phyloP scores from a whole-genome alignment of 306 rosid species.

The Glycine tomentella region DNA sequence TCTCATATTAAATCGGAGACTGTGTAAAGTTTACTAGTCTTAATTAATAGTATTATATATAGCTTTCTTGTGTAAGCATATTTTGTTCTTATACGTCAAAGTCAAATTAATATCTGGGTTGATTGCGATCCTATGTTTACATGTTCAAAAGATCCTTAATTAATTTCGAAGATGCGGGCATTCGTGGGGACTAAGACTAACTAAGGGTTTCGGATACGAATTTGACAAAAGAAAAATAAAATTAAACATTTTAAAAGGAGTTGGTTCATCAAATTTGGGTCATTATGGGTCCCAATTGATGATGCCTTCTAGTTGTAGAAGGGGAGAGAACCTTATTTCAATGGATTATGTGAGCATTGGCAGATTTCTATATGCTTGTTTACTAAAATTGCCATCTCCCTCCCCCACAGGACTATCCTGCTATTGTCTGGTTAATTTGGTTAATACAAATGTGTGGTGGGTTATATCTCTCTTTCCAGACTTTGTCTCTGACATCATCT shows the following conservation, averaged over 20 bases:
- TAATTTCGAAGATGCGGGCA: conserved; percentile 29
- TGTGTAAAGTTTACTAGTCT: conserved; percentile 50
- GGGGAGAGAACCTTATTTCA: neutral
- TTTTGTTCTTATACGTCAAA: conserved; percentile 10
- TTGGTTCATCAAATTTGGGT: conserved; percentile 22
- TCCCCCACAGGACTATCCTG: neutral
- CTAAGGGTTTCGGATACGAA: conserved; percentile 12
- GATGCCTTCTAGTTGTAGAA: neutral
- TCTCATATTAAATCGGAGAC: conserved; percentile 32
- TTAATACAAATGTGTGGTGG: neutral
- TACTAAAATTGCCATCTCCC: conserved; percentile 6
- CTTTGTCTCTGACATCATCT: neutral
- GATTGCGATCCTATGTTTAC: neutral
- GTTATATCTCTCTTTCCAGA: neutral
- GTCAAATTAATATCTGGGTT: conserved; percentile 33
- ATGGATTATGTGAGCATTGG: conserved; percentile 20
- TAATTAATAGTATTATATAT: conserved; percentile 39
- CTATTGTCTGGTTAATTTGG: conserved; percentile 8
- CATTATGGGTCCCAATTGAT: conserved; percentile 14
- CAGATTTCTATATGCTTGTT: neutral
- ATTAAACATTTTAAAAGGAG: neutral
- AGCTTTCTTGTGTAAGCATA: conserved; percentile 20
- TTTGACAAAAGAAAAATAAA: conserved; percentile 18
- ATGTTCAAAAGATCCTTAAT: conserved; percentile 19
- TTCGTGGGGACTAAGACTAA: neutral